Evolutionary conservation across 129 eudicot species (phyloP), one percentile per base, ranked within the genome.

Genomic region (Saposhnikovia divaricata): DNA sequence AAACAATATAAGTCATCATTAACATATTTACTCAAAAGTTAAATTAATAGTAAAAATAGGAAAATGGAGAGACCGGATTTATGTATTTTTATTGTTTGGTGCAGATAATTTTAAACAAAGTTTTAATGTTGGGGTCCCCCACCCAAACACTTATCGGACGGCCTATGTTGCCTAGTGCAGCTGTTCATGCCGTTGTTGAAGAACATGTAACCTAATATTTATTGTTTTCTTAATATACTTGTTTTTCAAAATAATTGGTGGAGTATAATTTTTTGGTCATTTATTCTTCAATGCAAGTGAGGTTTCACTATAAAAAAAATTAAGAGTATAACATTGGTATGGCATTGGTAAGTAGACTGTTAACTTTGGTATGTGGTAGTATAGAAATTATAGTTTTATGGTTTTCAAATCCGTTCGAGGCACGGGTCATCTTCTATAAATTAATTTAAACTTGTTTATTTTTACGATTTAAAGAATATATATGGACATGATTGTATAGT

Each of bases 141-240:
- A 86, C 94, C 76, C 97, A 92, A 80, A 95, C 98, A 53, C 89
- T 95, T 75, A 92, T 95, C 80, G 98, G 98, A 39, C 86, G 97
- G 80, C 98, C 98, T 14, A 75, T 95, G 66, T 87, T 95, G 87
- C 96, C 93, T 40, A 91, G 89, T 73, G 94, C 96, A 47, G 84
- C 92, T 83, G 98, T 95, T 84, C 94, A 90, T 84, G 99, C 97
- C 55, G 87, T 95, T 45, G 99, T 92, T 27, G 99, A 95, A 83
- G 99, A 95, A 84, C 99, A 95, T 89, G 99, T 95, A 90, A 89
- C 39, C 71, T 18, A 28, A 57, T 16, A 42, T 71, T 66, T 53
- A 73, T 78, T 31, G 14, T 63, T 37, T 47, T 50, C 7, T 65
- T 16, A 10, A 5, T 59, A 73, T 19, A 3, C 47, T 28, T 53